Conservation (phyloP, 2,329 filamentous ascomycete species). For the Aspergillus flavus region DNA sequence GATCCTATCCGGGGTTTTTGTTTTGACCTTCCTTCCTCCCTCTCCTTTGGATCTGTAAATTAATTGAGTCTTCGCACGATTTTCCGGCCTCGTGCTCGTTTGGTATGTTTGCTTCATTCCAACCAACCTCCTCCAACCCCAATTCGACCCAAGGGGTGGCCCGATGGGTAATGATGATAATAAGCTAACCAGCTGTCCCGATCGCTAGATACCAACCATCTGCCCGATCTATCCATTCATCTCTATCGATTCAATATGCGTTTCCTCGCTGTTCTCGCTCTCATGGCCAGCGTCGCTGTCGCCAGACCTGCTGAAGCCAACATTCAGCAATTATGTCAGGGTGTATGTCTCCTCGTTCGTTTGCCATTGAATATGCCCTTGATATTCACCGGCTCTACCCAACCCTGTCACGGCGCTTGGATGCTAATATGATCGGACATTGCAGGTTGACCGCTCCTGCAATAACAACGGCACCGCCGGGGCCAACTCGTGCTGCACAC, state of each 20-base stretch:
- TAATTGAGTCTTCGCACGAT: background rate
- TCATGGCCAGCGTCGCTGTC: conserved; percentile 9
- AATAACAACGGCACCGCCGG: background rate
- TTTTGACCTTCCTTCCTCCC: background rate
- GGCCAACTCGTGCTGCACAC: background rate
- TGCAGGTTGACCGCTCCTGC: background rate
- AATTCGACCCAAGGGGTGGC: background rate
- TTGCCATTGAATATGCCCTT: background rate
- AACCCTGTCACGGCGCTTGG: background rate
- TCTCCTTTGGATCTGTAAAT: background rate
- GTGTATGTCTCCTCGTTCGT: conserved; percentile 6
- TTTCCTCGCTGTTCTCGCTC: conserved; percentile 14
- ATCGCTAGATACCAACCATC: background rate
- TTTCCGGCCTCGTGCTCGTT: background rate
- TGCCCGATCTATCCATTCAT: background rate
- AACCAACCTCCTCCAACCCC: background rate
- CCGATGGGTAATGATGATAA: background rate
- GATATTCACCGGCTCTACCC: background rate
- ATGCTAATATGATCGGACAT: background rate
- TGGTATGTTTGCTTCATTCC: conserved; percentile 1
- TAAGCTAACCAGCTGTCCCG: background rate
- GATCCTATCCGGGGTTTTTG: background rate
- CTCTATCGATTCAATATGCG: conserved; percentile 11
- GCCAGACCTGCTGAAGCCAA: conserved; percentile 11
- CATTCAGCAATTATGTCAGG: conserved; percentile 8